These are phyloP conservation scores for Ophiostoma ips DNA, from an alignment of 2,329 filamentous ascomycete species.

Conservation along the genomic window DNA sequence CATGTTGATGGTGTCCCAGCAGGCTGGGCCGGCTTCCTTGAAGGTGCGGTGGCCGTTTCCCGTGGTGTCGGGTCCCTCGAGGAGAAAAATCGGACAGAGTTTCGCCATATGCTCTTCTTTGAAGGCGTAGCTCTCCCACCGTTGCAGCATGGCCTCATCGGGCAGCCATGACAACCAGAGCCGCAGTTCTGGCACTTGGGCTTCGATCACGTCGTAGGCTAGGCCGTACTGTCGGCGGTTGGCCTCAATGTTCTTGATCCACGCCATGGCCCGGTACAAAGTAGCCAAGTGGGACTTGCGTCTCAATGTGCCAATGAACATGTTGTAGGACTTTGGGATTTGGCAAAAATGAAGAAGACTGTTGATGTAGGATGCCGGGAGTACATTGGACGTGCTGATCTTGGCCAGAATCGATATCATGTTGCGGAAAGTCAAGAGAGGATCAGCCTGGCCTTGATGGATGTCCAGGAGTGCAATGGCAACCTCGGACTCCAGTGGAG, in stretches of 20 bases:
- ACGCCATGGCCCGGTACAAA: slow-evolving; percentile 6
- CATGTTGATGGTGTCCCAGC: slow-evolving; percentile 9
- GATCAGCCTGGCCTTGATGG: slow-evolving; percentile 1
- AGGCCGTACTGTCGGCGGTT: slow-evolving; percentile 26
- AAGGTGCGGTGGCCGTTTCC: slow-evolving; percentile 4
- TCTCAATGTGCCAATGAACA: slow-evolving; percentile 1
- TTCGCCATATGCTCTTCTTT: slow-evolving; percentile 8
- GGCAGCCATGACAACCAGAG: slow-evolving; percentile 14
- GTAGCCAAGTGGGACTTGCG: not conserved
- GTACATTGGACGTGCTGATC: slow-evolving; percentile 2
- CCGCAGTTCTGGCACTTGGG: slow-evolving; percentile 9
- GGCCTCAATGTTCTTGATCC: slow-evolving; percentile 3
- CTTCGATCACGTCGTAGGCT: slow-evolving; percentile 9
- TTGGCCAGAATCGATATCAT: slow-evolving; percentile 3
- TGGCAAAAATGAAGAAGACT: slow-evolving; percentile 6
- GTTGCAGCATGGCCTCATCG: slow-evolving; percentile 12
- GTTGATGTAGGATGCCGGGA: slow-evolving; percentile 11
- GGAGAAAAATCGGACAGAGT: slow-evolving; percentile 12
- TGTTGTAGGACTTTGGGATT: slow-evolving; percentile 1
- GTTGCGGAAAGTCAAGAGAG: slow-evolving; percentile 3
- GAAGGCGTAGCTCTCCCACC: slow-evolving; percentile 13
- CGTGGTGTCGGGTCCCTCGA: slow-evolving; percentile 15
- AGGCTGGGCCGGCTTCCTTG: slow-evolving; percentile 11
- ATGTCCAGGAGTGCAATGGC: slow-evolving; percentile 4
- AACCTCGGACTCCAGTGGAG: not conserved